Percentiles rank a stretch among this genome's conserved stretches.
These are phyloP conservation scores for Allomyces arbusculus DNA, from an alignment of 192 early-diverging fungal species.

Conservation along the genomic window DNA sequence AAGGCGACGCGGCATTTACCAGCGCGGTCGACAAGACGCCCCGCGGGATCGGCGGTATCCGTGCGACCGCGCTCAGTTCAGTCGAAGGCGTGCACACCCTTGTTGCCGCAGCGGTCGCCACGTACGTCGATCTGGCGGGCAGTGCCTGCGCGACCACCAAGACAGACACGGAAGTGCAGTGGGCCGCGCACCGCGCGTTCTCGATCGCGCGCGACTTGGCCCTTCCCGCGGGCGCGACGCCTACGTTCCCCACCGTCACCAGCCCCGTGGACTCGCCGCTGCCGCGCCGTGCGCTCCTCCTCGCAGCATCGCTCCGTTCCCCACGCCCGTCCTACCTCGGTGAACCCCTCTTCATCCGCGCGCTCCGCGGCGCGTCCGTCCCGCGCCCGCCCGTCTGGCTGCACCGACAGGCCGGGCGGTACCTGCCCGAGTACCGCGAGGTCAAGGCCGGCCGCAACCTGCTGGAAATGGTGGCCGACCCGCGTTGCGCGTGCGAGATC, in stretches of 20 bases:
- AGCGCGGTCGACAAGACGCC: background rate
- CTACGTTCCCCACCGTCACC: background rate
- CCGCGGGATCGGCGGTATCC: background rate
- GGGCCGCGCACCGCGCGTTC: background rate
- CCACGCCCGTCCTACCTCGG: background rate
- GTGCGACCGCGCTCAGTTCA: too few relatives aligned
- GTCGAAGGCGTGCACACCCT: too few relatives aligned
- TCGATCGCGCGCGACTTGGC: background rate
- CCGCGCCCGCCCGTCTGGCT: slow-evolving; percentile 74
- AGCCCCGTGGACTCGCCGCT: background rate
- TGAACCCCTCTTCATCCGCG: too few relatives aligned
- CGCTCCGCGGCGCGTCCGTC: too few relatives aligned
- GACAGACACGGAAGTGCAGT: background rate
- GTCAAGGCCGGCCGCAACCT: slow-evolving; percentile 54
- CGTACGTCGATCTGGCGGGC: background rate
- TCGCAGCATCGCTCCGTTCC: background rate
- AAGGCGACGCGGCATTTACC: background rate
- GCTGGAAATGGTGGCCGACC: slow-evolving; percentile 83
- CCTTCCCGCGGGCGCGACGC: background rate
- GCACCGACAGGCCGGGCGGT: slow-evolving; percentile 97
- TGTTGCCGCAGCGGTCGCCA: too few relatives aligned
- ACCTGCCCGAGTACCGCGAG: slow-evolving; percentile 54
- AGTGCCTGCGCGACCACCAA: background rate
- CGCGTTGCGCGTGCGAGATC: slow-evolving; percentile 73
- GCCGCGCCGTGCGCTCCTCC: background rate